Evolutionary conservation across 169 alveolate genomes (phyloP).

Genomic region (Plasmodium billcollinsi): DNA sequence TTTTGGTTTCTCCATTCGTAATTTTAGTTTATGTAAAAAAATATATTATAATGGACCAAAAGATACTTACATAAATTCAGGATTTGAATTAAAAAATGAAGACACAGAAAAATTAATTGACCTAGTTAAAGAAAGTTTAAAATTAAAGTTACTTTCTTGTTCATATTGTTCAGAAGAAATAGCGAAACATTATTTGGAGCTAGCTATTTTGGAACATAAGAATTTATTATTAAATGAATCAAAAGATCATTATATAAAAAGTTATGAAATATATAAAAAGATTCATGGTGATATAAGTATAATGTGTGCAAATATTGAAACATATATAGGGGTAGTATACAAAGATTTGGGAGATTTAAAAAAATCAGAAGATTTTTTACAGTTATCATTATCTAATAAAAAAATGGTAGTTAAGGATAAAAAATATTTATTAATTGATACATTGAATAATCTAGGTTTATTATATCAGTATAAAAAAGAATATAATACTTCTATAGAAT

Average conservation of each 20-base stretch:
- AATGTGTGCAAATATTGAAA: constrained; percentile 73
- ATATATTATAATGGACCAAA: constrained; percentile 71
- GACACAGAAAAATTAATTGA: constrained; percentile 74
- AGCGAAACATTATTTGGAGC: constrained; percentile 73
- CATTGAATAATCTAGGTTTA: constrained; percentile 73
- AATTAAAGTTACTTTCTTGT: constrained; percentile 54
- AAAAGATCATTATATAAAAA: constrained; percentile 69
- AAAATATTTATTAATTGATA: constrained; percentile 68
- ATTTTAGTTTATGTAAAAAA: constrained; percentile 36
- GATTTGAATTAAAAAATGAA: constrained; percentile 67
- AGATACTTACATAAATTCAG: constrained; percentile 74
- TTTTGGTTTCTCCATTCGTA: neutral
- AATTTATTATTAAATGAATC: constrained; percentile 68
- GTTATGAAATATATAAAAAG: constrained; percentile 70
- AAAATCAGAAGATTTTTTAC: constrained; percentile 67
- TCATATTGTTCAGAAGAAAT: constrained; percentile 74
- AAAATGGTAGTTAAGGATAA: constrained; percentile 40
- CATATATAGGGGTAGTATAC: constrained; percentile 71
- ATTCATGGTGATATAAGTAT: constrained; percentile 60
- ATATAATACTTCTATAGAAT: constrained; percentile 46
- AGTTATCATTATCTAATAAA: constrained; percentile 66
- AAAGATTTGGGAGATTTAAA: constrained; percentile 73
- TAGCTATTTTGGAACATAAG: constrained; percentile 76
- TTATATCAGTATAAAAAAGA: constrained; percentile 52
- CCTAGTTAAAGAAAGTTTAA: constrained; percentile 61